Percentiles rank a stretch among this genome's conserved stretches.
Evolutionary conservation across 768 basidiomycete genomes (phyloP).

Genomic region (Tephrocybe sp.): DNA sequence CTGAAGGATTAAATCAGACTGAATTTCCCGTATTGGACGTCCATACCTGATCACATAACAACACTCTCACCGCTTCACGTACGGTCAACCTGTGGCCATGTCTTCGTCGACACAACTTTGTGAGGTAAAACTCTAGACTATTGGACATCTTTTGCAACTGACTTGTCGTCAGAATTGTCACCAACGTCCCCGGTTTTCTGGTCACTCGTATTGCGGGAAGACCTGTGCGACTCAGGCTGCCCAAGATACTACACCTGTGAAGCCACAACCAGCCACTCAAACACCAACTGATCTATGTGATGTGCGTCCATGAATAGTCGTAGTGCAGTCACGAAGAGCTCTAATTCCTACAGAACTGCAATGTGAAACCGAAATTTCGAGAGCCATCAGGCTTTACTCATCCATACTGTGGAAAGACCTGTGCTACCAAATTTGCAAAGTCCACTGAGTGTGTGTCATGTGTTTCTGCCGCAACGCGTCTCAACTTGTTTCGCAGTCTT

Average conservation of each 20-base stretch:
- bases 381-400: conserved; percentile 56
- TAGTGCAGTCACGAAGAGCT: neutral
- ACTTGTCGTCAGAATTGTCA: conserved; percentile 2
- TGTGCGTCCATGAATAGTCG: conserved; percentile 31
- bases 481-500: conserved; percentile 26
- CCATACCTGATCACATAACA: neutral
- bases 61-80: neutral
- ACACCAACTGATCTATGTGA: conserved; percentile 32
- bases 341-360: conserved; percentile 46
- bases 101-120: conserved; percentile 1
- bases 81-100: neutral
- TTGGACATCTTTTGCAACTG: neutral
- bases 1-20: neutral
- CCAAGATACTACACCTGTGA: neutral
- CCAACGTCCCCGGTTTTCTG: conserved; percentile 4
- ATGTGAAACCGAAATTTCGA: conserved; percentile 56
- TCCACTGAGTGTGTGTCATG: neutral
- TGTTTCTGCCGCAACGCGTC: neutral
- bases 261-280: neutral
- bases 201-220: conserved; percentile 3
- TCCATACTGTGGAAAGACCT: conserved; percentile 64
- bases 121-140: neutral
- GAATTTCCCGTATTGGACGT: neutral
- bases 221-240: conserved; percentile 5
- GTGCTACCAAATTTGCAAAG: conserved; percentile 33